Base-by-base conservation (phyloP, 73 alveolate genomes). In the Stentor coeruleus region DNA sequence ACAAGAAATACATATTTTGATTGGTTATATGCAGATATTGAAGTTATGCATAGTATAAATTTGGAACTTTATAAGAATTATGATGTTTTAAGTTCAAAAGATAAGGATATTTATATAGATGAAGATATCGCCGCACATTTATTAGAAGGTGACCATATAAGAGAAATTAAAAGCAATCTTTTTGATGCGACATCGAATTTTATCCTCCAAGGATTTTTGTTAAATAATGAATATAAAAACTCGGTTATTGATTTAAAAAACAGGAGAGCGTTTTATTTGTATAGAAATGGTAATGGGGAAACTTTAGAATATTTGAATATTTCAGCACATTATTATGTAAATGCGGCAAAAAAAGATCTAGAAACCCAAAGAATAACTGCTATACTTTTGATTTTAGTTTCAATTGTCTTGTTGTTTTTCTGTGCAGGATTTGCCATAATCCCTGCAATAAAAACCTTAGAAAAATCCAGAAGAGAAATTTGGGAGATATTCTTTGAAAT, bases 231-330 rank as follows among this genome's bases (percentile, higher is more conserved):
- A 2, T 57, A 57, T 57, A 57, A 57, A 20, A 57, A 31, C 2
- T 20, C 73, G 73, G 1, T 57, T 20, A 31, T 57, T 2, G 28
- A 57, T 31, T 57, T 57, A 57, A 57, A n/a, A 20, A 57, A 57
- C 73, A 57, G 73, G 28, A 57, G 73, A 57, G 73, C 73, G 35
- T 57, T 57, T 57, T 57, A 57, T 57, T 57, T 57, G 73, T 57
- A 57, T 57, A 57, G 73, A 57, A 57, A 57, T 57, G 73, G 73
- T 0, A 57, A 57, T 57, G 73, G 73, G 1, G 73, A 57, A 2
- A 57, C 73, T 1, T 57, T 57, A 2, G 35, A 57, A 57, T 57
- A 57, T 2, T 20, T 57, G 35, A 57, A 57, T 57, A 57, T 20
- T 57, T 57, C 73, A 57, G 73, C 73, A 20, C 15, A 20, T 57